Base-by-base conservation (phyloP, 1,284 basidiomycete genomes). In the Serendipita sp. region DNA sequence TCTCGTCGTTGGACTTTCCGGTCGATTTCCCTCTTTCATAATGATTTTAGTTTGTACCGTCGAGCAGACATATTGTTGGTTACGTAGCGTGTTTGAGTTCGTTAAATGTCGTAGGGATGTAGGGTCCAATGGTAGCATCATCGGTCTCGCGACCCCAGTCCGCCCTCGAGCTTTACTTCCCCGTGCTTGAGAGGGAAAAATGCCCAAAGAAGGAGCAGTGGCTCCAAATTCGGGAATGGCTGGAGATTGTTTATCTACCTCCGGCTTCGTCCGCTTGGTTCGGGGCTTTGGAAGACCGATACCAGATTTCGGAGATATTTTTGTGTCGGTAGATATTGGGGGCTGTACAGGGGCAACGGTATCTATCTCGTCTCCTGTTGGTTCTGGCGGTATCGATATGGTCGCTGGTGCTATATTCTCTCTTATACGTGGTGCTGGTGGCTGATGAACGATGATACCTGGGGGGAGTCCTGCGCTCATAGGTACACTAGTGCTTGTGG, bases 1-100 rank as follows among this genome's bases (percentile, higher is more conserved):
- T 72, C 87, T 91, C 60, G 85, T 82, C 17, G 78, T 81, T 1
- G 89, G 90, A 70, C 87, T 91, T 64, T 87, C 87, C 10, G 91
- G 91, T 62, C 91, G 74, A 22, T 76, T 74, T 29, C 89, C 89
- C 41, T 82, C 78, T 69, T 81, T 85, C 53, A 83, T 78, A 34
- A 93, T 74, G 26, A 92, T 79, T 70, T 85, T 80, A 53, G 77
- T 84, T 70, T 84, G 79, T 41, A 87, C 71, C 64, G 76, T 55
- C 13, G 79, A 79, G 2, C 77, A 76, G 32, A 83, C 68, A 62
- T 83, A 86, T 60, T 77, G 74, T 72, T 90, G 85, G 67, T 90
- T 90, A 69, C 74, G 80, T 55, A 74, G 72, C 2, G 87, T 90
- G 70, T 90, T 89, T 41, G 80, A 77, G 15, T 76, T 77, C 3